Evolutionary conservation across 176 grass and related monocot genomes (phyloP), one percentile per base, ranked within the genome.

Genomic region (Tillandsia leiboldiana): DNA sequence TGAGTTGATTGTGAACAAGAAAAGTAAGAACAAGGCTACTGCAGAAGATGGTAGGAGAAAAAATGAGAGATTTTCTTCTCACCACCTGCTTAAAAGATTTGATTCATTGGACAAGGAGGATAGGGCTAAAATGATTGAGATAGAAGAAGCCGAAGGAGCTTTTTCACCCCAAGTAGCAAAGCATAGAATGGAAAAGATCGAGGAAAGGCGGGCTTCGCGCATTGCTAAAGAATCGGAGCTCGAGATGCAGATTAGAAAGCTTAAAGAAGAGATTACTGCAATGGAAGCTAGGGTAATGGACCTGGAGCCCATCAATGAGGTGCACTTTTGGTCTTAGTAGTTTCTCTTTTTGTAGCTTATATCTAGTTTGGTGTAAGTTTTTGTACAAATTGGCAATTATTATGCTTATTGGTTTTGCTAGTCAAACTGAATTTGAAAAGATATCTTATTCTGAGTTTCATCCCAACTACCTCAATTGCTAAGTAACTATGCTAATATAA

Each of bases 231-330:
- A 61, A 61, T 61, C 67, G 22, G 2, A 12, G 24, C 67, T 51
- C 9, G 14, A 29, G 47, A 72, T 61, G 70, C 14, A 72, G 53
- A 72, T 72, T 11, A 61, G 28, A 72, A 59, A 23, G 26, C 70
- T 72, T 1, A 72, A 72, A 29, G 53, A 72, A 72, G 70, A 72
- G 51, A 72, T 72, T 72, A 28, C 53, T 49, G 51, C 24, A 22
- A 72, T 58, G 8, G 51, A 72, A 59, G 70, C 70, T 48, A 72
- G 28, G 48, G 27, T 72, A 11, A 72, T 59, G 70, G 70, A 42
- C 48, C 8, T 59, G 48, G 70, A 72, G n/a, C 47, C 70, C 12
- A 27, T 59, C 15, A 17, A 51, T 48, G 70, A 72, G 52, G 53
- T 72, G 51, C 67, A 22, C 56, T 61, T 20, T 61, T 18, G 12